phyloP scores from a whole-genome alignment of 176 grass and related monocot species.

The Bothriochloa decipiens region DNA sequence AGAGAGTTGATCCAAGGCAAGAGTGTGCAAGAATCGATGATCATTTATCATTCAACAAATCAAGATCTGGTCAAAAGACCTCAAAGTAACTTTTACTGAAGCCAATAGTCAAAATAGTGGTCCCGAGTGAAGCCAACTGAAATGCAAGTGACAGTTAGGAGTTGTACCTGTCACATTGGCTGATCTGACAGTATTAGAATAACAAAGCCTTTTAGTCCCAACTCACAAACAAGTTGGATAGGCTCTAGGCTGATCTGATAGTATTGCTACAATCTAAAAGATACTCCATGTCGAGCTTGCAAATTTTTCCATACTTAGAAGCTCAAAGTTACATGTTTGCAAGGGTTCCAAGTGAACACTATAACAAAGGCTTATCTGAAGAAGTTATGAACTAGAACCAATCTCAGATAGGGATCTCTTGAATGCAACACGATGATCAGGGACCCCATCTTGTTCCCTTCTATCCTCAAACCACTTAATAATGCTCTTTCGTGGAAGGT shows the following conservation, averaged over 20 bases:
- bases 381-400: constrained; percentile 43
- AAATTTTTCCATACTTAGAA: constrained; percentile 32
- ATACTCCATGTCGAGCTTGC: constrained; percentile 25
- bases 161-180: constrained; percentile 56
- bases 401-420: constrained; percentile 59
- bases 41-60: constrained; percentile 23
- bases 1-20: constrained; percentile 38
- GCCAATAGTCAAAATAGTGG: constrained; percentile 46
- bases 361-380: constrained; percentile 34
- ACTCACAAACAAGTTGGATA: neutral
- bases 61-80: constrained; percentile 50
- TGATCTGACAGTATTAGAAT: constrained; percentile 20
- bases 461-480: constrained; percentile 96
- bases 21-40: constrained; percentile 20
- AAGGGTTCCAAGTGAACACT: constrained; percentile 24
- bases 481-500: constrained; percentile 76
- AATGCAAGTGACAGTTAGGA: constrained; percentile 47
- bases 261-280: constrained; percentile 27
- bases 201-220: neutral
- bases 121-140: constrained; percentile 46
- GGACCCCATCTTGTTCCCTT: constrained; percentile 69
- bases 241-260: constrained; percentile 27
- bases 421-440: constrained; percentile 51
- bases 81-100: constrained; percentile 26
- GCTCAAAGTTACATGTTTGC: constrained; percentile 48